Conservation (phyloP, 345 rosid species). For the Eutrema heterophyllum region DNA sequence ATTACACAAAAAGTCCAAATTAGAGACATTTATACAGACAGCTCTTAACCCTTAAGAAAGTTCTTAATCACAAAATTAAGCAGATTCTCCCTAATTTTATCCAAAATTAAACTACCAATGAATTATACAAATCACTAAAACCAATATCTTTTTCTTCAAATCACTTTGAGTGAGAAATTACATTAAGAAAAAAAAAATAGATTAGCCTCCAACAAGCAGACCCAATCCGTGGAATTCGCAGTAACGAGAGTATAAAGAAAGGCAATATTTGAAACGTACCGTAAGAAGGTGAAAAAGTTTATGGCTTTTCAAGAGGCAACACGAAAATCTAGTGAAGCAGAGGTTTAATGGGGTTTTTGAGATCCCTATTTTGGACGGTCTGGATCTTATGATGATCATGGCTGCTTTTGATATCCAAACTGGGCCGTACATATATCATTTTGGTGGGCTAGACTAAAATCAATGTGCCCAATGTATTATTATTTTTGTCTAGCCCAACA, state of each 20-base stretch:
- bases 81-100: not conserved
- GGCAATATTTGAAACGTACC: not conserved
- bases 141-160: not conserved
- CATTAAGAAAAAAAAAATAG: not conserved
- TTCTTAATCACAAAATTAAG: not conserved
- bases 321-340: not conserved
- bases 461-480: not conserved
- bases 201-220: not conserved
- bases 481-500: not conserved
- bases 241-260: not conserved
- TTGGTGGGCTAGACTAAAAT: not conserved
- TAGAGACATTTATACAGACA: not conserved
- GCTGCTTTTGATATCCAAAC: not conserved
- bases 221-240: not conserved
- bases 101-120: not conserved
- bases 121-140: not conserved
- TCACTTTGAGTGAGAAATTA: not conserved
- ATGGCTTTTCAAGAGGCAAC: not conserved
- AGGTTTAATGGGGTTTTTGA: not conserved
- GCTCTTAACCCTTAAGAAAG: not conserved
- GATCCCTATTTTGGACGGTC: constrained; percentile 3
- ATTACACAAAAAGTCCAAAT: not conserved
- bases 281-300: not conserved
- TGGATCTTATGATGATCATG: not conserved
- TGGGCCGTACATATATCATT: not conserved